Base-by-base conservation (phyloP, 2,329 filamentous ascomycete genomes). In the Zymoseptoria tritici region DNA sequence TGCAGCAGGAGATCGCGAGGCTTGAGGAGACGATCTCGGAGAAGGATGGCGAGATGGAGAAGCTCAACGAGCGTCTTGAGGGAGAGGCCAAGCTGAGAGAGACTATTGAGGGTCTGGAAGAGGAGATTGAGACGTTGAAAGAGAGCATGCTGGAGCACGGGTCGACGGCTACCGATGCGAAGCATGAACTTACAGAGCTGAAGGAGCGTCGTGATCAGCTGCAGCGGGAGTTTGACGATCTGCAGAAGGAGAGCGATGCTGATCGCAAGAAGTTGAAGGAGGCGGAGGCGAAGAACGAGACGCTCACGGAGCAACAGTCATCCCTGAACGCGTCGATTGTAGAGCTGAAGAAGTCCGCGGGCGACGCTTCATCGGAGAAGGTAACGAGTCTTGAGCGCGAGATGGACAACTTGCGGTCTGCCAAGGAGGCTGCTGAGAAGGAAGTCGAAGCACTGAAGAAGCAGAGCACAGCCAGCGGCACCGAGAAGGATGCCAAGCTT, bases 381-480 rank as follows among this genome's bases (percentile, higher is more conserved):
- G 80, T 96, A 0, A 80, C 86, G 21, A 57, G 36, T 11, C 50
- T 66, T 8, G 64, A 63, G 92, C 73, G 94, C 26, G 70, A 72
- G 59, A 69, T 89, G 76, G 73, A 77, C 9, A 80, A 81, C 0
- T 75, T 96, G 20, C 79, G 88, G 69, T 78, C 83, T 55, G 83
- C 78, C 1, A 85, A 95, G 59, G 72, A 79, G 9, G 83, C 85
- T 36, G 77, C 93, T 2, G 90, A 96, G 72, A 84, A 84, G 64
- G 86, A 94, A 71, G 79, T 94, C 5, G 79, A 76, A 21, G 78
- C 81, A 24, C 68, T 83, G n/a, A 81, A 78, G 57, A 77, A 77
- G 9, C 78, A 73, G 63, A 78, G 78, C 62, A 75, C 74, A 11
- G 75, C 75, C 3, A 77, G 72, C 26, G 75, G 75, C 29, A 78